Evolutionary conservation across 2,329 filamentous ascomycete species (phyloP).

Genomic region (Sclerotinia subarctica): DNA sequence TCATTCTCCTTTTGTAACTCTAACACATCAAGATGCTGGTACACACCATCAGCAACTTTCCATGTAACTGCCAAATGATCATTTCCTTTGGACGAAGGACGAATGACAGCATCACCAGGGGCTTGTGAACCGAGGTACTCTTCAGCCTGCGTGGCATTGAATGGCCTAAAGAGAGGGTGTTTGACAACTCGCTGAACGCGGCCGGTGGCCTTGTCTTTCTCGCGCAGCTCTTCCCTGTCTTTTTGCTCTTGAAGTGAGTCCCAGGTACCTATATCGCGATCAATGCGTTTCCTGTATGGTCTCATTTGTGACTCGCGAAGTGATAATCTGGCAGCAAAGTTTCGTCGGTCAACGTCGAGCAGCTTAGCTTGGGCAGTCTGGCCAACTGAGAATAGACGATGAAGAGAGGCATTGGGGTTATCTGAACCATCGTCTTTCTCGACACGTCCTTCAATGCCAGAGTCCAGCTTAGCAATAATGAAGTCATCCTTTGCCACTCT

Average conservation of each 20-base stretch:
- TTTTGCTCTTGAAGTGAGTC: conserved; percentile 76
- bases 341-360: conserved; percentile 80
- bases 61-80: conserved; percentile 96
- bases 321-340: conserved; percentile 78
- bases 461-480: conserved; percentile 89
- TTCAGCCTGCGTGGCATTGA: conserved; percentile 88
- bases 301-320: conserved; percentile 78
- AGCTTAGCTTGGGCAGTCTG: conserved; percentile 90
- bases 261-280: conserved; percentile 79
- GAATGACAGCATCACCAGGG: conserved; percentile 87
- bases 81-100: conserved; percentile 89
- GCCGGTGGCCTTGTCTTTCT: conserved; percentile 81
- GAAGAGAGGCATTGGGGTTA: conserved; percentile 62
- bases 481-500: conserved; percentile 88
- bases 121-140: conserved; percentile 86
- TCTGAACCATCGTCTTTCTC: conserved; percentile 79
- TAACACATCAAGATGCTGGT: conserved; percentile 94
- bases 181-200: conserved; percentile 95
- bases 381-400: conserved; percentile 70
- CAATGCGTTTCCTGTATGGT: conserved; percentile 65
- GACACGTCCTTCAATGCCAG: conserved; percentile 85
- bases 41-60: conserved; percentile 96
- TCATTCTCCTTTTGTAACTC: conserved; percentile 97
- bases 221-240: conserved; percentile 78
- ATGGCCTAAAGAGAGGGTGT: conserved; percentile 91